A percentile compares a stretch with the other conserved stretches of the same genome.
phyloP scores from a whole-genome alignment of 495 filamentous ascomycete genomes.

The Aspergillus egyptiacus region DNA sequence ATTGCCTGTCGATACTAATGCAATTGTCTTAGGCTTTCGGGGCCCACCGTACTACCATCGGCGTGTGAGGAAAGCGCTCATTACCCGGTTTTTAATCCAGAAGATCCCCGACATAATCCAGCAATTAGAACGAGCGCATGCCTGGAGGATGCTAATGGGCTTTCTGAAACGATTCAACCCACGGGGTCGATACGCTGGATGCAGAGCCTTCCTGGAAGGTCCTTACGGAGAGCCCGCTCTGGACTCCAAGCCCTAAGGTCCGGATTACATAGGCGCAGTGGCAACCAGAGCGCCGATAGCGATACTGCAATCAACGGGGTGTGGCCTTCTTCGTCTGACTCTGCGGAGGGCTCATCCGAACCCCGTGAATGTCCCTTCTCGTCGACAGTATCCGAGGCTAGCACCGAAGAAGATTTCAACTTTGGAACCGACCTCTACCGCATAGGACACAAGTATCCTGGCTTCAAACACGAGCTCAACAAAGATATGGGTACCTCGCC shows the following conservation, averaged over 20 bases:
- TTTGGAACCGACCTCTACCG: conserved; percentile 33
- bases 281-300: neutral
- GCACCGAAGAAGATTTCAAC: conserved; percentile 29
- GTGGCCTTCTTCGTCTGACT: conserved; percentile 16
- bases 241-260: conserved; percentile 28
- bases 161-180: conserved; percentile 11
- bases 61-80: conserved; percentile 30
- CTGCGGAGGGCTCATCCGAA: conserved; percentile 6
- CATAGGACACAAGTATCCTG: conserved; percentile 17
- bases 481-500: conserved; percentile 5
- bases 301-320: neutral
- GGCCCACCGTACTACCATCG: conserved; percentile 13
- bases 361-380: conserved; percentile 13
- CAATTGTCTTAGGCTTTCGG: conserved; percentile 1
- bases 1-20: neutral
- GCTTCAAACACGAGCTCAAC: neutral
- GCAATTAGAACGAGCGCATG: neutral
- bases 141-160: conserved; percentile 9
- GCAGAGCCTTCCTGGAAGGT: conserved; percentile 25
- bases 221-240: conserved; percentile 31
- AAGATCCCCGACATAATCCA: conserved; percentile 34
- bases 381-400: conserved; percentile 22
- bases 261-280: conserved; percentile 22
- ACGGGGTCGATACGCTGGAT: conserved; percentile 22
- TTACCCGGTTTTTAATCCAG: conserved; percentile 35